Evolutionary conservation across 441 rosid species (phyloP), one percentile per base, ranked within the genome.

Genomic region (Bocquillonia castaneifolia): DNA sequence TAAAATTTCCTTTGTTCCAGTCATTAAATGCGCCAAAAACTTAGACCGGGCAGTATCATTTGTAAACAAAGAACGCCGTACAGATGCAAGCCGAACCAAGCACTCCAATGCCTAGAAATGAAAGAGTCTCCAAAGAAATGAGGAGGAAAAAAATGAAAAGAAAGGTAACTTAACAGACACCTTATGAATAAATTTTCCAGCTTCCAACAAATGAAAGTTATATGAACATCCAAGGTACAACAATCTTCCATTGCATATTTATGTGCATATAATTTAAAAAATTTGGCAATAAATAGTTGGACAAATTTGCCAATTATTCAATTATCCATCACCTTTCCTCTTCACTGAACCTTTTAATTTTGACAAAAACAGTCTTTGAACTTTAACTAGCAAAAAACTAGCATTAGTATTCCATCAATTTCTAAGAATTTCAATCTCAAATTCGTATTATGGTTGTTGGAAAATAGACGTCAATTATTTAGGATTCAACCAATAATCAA

Each of bases 41-140:
- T 79, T 89, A 42, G 98, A 84, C 58, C 98, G 98, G 51, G 96
- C 78, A 59, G 80, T 85, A 59, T 95, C 98, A 76, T 82, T 91
- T 53, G 92, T 81, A 81, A 92, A 95, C 80, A 91, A 80, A 77
- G 99, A 89, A 60, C 97, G 95, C 28, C 98, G 84, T 26, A 91
- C 96, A 60, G 98, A 95, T 59, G 99, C 98, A 57, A 92, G 81
- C 64, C 98, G 89, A 63, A 95, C 99, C 86, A 92, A 84, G 84
- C 99, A 92, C 82, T 95, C 99, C 79, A 95, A 75, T 62, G 99
- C 98, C 99, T 95, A 67, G 56, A 66, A 65, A 57, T 22, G 67
- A 74, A 63, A 13, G 44, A 52, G 29, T 70, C 37, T 69, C 36
- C 40, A 26, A 18, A 36, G 20, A 22, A 61, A 37, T 54, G 22